Conservation (phyloP, 2,329 filamentous ascomycete species). For the Reticulascus tulasneorum region DNA sequence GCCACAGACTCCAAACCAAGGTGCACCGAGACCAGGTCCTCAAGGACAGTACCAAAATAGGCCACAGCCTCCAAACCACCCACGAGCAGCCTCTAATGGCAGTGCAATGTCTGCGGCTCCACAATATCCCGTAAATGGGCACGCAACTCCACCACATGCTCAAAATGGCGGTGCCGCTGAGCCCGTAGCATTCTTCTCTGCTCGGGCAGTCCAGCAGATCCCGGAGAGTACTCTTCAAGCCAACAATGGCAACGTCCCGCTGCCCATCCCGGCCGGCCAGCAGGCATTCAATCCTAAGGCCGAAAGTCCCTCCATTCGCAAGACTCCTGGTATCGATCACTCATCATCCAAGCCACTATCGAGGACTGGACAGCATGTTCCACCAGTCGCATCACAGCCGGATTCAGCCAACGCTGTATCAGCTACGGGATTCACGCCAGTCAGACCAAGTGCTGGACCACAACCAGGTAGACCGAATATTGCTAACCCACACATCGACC, state of each 20-base stretch:
- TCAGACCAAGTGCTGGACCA: conserved; percentile 5
- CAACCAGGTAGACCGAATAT: conserved; percentile 26
- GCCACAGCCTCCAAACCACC: conserved; percentile 17
- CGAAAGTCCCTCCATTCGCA: conserved; percentile 81
- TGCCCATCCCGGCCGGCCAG: conserved; percentile 34
- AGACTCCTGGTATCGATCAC: conserved; percentile 85
- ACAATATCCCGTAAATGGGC: conserved; percentile 6
- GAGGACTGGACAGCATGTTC: conserved; percentile 50
- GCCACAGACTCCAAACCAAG: conserved; percentile 32
- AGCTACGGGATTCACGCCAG: conserved; percentile 14
- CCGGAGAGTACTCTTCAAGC: conserved; percentile 38
- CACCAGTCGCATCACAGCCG: conserved; percentile 28
- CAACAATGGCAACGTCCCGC: conserved; percentile 34
- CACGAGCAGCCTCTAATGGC: conserved; percentile 11
- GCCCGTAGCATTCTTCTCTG: conserved; percentile 65
- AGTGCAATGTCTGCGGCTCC: conserved; percentile 11
- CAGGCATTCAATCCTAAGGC: conserved; percentile 68
- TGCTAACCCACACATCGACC: conserved; percentile 51
- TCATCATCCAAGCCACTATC: conserved; percentile 69
- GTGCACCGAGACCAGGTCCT: conserved; percentile 18
- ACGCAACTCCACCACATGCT: conserved; percentile 17
- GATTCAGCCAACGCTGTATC: conserved; percentile 8
- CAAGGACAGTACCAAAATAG: conserved; percentile 17
- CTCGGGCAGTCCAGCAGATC: conserved; percentile 57
- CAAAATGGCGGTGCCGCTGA: conserved; percentile 27